These are phyloP conservation scores for Cymbopogon citratus DNA, from an alignment of 176 grass and related monocot genomes.

Conservation along the genomic window DNA sequence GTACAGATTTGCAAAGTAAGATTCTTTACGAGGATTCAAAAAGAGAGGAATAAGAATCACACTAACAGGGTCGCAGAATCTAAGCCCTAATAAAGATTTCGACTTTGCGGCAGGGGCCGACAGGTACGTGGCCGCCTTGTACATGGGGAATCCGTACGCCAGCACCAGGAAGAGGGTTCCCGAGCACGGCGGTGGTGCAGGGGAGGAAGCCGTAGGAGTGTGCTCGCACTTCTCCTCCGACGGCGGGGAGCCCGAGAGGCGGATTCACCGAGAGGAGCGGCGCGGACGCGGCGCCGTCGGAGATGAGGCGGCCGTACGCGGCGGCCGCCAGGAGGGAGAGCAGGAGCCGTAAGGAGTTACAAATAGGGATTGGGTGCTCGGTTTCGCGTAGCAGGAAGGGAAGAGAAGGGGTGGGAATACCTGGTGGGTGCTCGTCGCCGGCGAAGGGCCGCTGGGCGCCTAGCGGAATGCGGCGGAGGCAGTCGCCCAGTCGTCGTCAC, in stretches of 20 bases:
- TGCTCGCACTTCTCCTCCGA: slow-evolving; percentile 58
- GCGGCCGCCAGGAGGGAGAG: slow-evolving; percentile 41
- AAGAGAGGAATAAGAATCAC: background rate
- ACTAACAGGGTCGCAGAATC: background rate
- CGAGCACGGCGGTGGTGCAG: slow-evolving; percentile 80
- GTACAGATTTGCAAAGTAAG: background rate
- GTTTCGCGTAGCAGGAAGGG: background rate
- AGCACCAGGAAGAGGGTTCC: slow-evolving; percentile 75
- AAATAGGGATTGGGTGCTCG: background rate
- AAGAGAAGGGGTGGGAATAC: background rate
- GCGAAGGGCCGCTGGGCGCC: background rate
- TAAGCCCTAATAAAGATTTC: slow-evolving; percentile 7
- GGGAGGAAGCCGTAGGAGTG: slow-evolving; percentile 77
- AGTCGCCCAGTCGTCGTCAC: too few species aligned
- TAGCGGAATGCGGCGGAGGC: background rate
- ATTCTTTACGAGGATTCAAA: background rate
- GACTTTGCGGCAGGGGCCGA: slow-evolving; percentile 17
- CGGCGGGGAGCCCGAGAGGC: slow-evolving; percentile 8
- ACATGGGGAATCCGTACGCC: slow-evolving; percentile 83
- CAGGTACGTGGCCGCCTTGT: slow-evolving; percentile 75
- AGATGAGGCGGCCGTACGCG: slow-evolving; percentile 54
- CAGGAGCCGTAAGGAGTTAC: slow-evolving; percentile 7
- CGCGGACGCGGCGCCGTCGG: slow-evolving; percentile 15
- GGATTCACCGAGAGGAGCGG: slow-evolving; percentile 7
- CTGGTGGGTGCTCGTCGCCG: background rate